Evolutionary conservation across 1,284 basidiomycete genomes (phyloP).

Genomic region (Puccinia horiana): DNA sequence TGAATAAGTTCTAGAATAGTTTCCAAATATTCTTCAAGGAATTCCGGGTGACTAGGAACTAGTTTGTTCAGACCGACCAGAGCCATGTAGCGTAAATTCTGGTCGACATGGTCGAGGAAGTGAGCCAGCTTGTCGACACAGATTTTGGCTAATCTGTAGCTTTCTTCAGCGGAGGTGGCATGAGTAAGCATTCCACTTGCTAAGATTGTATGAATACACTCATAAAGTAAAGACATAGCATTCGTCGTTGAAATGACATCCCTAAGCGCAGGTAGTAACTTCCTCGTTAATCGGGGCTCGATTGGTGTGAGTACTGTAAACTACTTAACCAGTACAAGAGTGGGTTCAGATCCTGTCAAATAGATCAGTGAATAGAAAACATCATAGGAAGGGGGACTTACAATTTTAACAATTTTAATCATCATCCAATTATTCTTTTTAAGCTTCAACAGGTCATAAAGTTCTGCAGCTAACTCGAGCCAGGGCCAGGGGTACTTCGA

Average conservation of each 20-base stretch:
- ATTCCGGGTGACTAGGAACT: slow-evolving; percentile 83
- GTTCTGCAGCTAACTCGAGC: slow-evolving; percentile 73
- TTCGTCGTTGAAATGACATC: slow-evolving; percentile 92
- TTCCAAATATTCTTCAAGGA: slow-evolving; percentile 88
- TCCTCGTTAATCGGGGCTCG: slow-evolving; percentile 89
- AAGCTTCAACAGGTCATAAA: slow-evolving; percentile 91
- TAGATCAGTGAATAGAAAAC: slow-evolving; percentile 36
- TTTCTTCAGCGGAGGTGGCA: slow-evolving; percentile 33
- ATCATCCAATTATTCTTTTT: slow-evolving; percentile 99
- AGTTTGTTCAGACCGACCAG: slow-evolving; percentile 93
- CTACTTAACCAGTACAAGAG: slow-evolving; percentile 60
- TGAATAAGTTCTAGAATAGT: slow-evolving; percentile 85
- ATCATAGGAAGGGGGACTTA: slow-evolving; percentile 59
- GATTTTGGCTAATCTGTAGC: slow-evolving; percentile 73
- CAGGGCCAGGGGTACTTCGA: slow-evolving; percentile 66
- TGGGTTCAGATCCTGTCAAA: neutral
- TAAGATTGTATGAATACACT: slow-evolving; percentile 97
- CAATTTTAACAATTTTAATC: slow-evolving; percentile 97
- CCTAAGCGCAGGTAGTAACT: slow-evolving; percentile 87
- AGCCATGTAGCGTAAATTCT: slow-evolving; percentile 96
- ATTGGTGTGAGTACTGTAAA: slow-evolving; percentile 86
- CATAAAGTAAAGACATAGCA: slow-evolving; percentile 92
- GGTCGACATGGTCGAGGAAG: slow-evolving; percentile 89
- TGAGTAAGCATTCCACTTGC: slow-evolving; percentile 83
- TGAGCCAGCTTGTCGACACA: slow-evolving; percentile 91